Evolutionary conservation across 1,284 basidiomycete species (phyloP).

Genomic region (Puccinia novopanici): DNA sequence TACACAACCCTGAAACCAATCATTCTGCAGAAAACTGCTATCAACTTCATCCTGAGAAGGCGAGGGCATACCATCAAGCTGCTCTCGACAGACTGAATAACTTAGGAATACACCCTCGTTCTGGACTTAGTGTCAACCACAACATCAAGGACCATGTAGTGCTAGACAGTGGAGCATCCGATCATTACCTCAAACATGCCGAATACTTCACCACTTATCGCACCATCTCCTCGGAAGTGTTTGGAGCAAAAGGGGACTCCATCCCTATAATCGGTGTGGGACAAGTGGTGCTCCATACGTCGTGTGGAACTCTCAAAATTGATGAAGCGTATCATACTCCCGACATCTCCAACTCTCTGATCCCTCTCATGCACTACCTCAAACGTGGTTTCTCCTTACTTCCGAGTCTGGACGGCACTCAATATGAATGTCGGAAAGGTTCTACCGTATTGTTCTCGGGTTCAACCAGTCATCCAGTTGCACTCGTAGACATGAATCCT

Average conservation of each 20-base stretch:
- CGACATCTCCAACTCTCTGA: conserved; percentile 7
- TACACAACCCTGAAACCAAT: background rate
- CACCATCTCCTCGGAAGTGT: background rate
- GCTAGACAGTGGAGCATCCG: conserved; percentile 8
- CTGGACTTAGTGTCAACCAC: background rate
- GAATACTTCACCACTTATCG: background rate
- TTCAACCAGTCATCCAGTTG: background rate
- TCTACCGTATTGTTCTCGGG: too few relatives aligned
- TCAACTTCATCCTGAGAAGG: background rate
- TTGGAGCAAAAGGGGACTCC: background rate
- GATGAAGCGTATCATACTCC: too few relatives aligned
- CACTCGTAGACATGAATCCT: too few relatives aligned
- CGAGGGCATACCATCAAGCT: background rate
- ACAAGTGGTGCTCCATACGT: too few relatives aligned
- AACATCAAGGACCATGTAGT: background rate
- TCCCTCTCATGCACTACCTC: background rate
- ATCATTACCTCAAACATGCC: background rate
- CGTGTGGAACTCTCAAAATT: too few relatives aligned
- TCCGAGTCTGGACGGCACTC: background rate
- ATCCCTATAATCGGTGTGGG: background rate
- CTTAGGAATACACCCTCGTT: background rate
- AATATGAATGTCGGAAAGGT: background rate
- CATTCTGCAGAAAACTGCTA: background rate
- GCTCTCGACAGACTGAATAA: background rate
- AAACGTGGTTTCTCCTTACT: background rate